Conservation (phyloP, 2,329 filamentous ascomycete species). For the Calonectria honghensis region DNA sequence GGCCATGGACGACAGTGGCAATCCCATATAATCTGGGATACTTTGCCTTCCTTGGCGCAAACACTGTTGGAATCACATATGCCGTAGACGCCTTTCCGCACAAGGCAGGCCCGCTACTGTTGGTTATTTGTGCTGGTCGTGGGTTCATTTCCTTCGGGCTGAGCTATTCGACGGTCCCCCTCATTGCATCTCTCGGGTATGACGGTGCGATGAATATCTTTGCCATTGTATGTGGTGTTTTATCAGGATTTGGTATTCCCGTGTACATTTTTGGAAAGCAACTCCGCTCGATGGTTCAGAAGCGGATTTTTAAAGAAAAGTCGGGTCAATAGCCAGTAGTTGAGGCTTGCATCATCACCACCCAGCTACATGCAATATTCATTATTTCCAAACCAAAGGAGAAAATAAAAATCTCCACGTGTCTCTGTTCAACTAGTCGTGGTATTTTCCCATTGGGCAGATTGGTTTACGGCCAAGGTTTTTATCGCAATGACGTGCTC, state of each 20-base stretch:
- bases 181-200: slow-evolving; percentile 46
- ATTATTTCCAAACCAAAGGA: not conserved
- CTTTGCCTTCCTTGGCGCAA: slow-evolving; percentile 55
- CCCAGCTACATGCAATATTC: not conserved
- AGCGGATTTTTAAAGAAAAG: too few species aligned
- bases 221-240: slow-evolving; percentile 46
- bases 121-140: slow-evolving; percentile 52
- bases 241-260: slow-evolving; percentile 22
- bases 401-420: not conserved
- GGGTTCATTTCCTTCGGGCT: slow-evolving; percentile 54
- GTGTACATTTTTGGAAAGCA: slow-evolving; percentile 19
- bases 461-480: not conserved
- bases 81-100: slow-evolving; percentile 55
- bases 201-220: slow-evolving; percentile 51
- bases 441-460: not conserved
- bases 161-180: slow-evolving; percentile 50
- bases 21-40: slow-evolving; percentile 45
- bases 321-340: too few species aligned
- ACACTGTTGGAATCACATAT: slow-evolving; percentile 55
- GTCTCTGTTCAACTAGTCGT: not conserved
- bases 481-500: slow-evolving; percentile 6
- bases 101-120: slow-evolving; percentile 52
- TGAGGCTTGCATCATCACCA: too few species aligned
- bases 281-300: not conserved
- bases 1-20: slow-evolving; percentile 46